phyloP scores from a whole-genome alignment of 805 yeast species.

The Lipomyces japonicus region DNA sequence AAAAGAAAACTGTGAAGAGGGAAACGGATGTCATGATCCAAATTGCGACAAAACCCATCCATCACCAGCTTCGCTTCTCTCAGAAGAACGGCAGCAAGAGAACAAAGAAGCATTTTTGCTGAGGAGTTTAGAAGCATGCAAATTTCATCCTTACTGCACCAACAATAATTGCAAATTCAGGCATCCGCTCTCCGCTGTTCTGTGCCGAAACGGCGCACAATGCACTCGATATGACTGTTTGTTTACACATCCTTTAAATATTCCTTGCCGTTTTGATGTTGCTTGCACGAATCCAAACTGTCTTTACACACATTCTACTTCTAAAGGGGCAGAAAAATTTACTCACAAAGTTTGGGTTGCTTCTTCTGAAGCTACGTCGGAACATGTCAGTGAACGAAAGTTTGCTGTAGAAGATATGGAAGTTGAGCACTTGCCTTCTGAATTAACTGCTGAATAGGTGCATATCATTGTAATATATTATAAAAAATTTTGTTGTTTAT shows the following conservation, averaged over 20 bases:
- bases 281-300: conserved; percentile 72
- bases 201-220: conserved; percentile 77
- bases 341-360: conserved; percentile 20
- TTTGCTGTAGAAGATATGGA: conserved; percentile 19
- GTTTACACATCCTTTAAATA: conserved; percentile 76
- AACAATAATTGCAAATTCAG: conserved; percentile 76
- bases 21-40: conserved; percentile 57
- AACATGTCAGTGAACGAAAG: conserved; percentile 16
- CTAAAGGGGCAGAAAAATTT: conserved; percentile 34
- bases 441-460: not conserved
- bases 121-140: conserved; percentile 71
- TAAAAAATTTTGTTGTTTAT: not conserved
- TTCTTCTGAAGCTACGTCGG: conserved; percentile 1
- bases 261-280: conserved; percentile 74
- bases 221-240: conserved; percentile 79
- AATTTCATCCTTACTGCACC: conserved; percentile 71
- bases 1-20: conserved; percentile 72
- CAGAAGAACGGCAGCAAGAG: not conserved
- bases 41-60: conserved; percentile 76
- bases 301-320: conserved; percentile 75
- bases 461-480: not conserved
- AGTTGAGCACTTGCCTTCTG: not conserved
- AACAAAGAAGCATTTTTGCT: conserved; percentile 25
- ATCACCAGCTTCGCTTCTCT: conserved; percentile 51
- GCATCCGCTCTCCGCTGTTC: conserved; percentile 68